A percentile compares a stretch with the other conserved stretches of the same genome.
Conservation (phyloP, 176 grass and related monocot species). For the Hordeum marinum region DNA sequence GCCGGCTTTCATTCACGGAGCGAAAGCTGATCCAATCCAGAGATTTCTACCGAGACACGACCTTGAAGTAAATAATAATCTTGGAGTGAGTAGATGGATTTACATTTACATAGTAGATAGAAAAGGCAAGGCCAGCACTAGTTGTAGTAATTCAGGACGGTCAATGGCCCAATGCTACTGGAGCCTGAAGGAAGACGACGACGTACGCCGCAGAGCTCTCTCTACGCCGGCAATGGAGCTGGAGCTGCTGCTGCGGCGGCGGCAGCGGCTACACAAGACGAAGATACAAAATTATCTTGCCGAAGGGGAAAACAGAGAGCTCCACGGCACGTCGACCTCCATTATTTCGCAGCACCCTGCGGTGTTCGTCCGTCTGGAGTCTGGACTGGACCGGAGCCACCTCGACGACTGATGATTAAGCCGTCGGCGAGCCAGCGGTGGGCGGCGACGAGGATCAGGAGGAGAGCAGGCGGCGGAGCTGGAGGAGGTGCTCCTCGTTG, state of each 20-base stretch:
- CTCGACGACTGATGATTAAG: not conserved
- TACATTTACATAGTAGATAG: not conserved
- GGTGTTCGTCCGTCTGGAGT: not conserved
- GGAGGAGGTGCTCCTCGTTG: slow-evolving; percentile 69
- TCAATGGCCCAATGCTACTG: not conserved
- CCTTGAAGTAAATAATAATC: not conserved
- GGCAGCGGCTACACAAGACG: not conserved
- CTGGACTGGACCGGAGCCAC: not conserved
- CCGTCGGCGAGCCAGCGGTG: too few species aligned
- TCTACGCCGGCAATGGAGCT: too few species aligned
- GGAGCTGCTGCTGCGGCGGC: too few species aligned
- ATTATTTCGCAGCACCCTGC: not conserved
- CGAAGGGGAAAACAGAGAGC: not conserved
- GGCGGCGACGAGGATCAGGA: not conserved
- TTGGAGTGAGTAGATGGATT: not conserved
- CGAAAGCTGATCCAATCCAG: too few species aligned
- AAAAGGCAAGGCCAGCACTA: not conserved
- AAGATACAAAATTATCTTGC: not conserved
- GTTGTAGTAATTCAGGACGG: not conserved
- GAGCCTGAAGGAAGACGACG: not conserved
- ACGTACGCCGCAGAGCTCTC: not conserved
- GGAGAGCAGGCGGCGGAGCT: slow-evolving; percentile 57
- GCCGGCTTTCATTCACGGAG: too few species aligned
- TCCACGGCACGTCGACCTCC: not conserved
- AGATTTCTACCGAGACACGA: too few species aligned